Evolutionary conservation across 2,329 filamentous ascomycete genomes (phyloP).

Genomic region (Colletotrichum karsti): DNA sequence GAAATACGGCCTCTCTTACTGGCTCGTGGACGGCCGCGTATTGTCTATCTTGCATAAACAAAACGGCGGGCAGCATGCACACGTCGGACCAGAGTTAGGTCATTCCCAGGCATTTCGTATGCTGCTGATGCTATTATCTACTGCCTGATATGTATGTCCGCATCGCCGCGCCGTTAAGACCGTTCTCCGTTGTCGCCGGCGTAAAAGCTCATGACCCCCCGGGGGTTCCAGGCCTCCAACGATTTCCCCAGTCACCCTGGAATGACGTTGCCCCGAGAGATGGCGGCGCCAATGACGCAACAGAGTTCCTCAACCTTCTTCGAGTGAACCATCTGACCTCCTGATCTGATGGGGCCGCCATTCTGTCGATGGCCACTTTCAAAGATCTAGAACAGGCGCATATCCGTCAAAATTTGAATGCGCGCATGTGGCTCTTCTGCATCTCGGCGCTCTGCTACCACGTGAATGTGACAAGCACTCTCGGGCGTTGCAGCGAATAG

Average conservation of each 20-base stretch:
- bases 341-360: neutral
- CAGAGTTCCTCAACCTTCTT: neutral
- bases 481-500: too few relatives aligned
- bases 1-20: neutral
- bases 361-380: neutral
- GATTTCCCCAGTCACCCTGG: neutral
- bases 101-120: too few relatives aligned
- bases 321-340: neutral
- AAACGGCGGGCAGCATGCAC: neutral
- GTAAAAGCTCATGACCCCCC: neutral
- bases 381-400: neutral
- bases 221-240: neutral
- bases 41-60: neutral
- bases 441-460: neutral
- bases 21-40: neutral
- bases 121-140: too few relatives aligned
- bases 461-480: too few relatives aligned
- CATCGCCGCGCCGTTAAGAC: neutral
- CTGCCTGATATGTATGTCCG: too few relatives aligned
- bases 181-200: neutral
- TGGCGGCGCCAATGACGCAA: neutral
- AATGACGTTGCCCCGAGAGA: constrained; percentile 5
- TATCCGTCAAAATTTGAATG: neutral
- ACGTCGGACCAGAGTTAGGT: too few relatives aligned
- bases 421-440: too few relatives aligned